These are phyloP conservation scores for Patellaria atrata DNA, from an alignment of 495 filamentous ascomycete species.

Conservation along the genomic window DNA sequence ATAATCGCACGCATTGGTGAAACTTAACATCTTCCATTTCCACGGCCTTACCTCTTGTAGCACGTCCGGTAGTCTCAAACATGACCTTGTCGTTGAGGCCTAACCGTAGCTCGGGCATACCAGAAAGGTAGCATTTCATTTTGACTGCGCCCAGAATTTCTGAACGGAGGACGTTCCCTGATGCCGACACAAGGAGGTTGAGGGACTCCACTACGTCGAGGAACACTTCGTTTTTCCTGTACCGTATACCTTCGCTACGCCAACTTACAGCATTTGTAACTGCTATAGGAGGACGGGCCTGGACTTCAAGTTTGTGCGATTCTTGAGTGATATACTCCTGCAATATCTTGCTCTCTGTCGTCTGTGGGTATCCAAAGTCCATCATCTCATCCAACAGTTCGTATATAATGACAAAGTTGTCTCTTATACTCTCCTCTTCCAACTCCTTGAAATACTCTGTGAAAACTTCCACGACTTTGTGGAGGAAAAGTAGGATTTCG, in stretches of 20 bases:
- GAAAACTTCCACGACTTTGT: conserved; percentile 97
- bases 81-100: conserved; percentile 98
- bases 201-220: conserved; percentile 94
- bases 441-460: conserved; percentile 99
- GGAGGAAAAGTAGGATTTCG: conserved; percentile 94
- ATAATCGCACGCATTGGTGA: conserved; percentile 94
- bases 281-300: conserved; percentile 97
- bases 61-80: conserved; percentile 96
- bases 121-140: conserved; percentile 98
- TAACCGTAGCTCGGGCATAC: conserved; percentile 92
- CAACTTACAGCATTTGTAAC: conserved; percentile 98
- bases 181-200: conserved; percentile 88
- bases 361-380: conserved; percentile 99
- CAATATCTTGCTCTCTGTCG: conserved; percentile 96
- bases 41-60: conserved; percentile 89
- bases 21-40: conserved; percentile 99
- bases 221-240: conserved; percentile 99
- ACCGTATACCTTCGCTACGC: conserved; percentile 95
- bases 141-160: conserved; percentile 97
- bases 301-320: conserved; percentile 94
- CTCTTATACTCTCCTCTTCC: conserved; percentile 96
- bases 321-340: conserved; percentile 99
- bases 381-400: conserved; percentile 99
- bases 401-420: conserved; percentile 99
- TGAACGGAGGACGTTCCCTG: conserved; percentile 88